Base-by-base conservation (phyloP, 148 eudicot genomes). In the Chenopodium album region DNA sequence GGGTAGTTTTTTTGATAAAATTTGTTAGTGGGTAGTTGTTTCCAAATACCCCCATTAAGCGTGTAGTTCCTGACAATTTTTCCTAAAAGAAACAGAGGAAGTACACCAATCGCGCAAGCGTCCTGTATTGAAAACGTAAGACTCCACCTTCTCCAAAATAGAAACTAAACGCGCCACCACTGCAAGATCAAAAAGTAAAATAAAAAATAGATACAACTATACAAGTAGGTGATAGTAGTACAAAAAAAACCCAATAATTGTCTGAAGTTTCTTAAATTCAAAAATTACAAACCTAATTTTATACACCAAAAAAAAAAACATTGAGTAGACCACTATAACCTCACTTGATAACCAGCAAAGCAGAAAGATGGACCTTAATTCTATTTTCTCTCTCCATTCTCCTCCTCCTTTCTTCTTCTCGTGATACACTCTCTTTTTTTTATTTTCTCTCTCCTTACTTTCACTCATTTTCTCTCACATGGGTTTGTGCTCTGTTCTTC, bases 401-500 rank as follows among this genome's bases (percentile, higher is more conserved):
- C 47, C 10, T 10, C 9, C 50, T 79, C 23, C 44, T 84, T 77
- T 65, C 3, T 71, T 52, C 62, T 63, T 76, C 83, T 71, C 86
- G 81, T 84, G 80, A 80, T 16, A 23, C 56, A 31, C 69, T 12
- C 31, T n/a, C 10, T 19, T 12, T 19, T 26, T 12, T 19, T 3
- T 22, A 19, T 2, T 9, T 44, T 59, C 31, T 50, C 73, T 48
- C 62, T 46, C 75, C 32, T 47, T 63, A 12, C 54, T 20, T 22
- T 13, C 31, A 34, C 65, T 52, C 46, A 7, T 22, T n/a, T 29
- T 44, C 47, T 26, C 47, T 80, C 78, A 80, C 78, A 80, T 80
- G 82, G 82, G 26, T 79, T 79, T 80, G 82, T 77, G 26, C 71
- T 79, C 76, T 50, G 14, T 50, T 79, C 82, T 66, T 34, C 68